Evolutionary conservation across 306 rosid species (phyloP).

Genomic region (Trifolium pratense): DNA sequence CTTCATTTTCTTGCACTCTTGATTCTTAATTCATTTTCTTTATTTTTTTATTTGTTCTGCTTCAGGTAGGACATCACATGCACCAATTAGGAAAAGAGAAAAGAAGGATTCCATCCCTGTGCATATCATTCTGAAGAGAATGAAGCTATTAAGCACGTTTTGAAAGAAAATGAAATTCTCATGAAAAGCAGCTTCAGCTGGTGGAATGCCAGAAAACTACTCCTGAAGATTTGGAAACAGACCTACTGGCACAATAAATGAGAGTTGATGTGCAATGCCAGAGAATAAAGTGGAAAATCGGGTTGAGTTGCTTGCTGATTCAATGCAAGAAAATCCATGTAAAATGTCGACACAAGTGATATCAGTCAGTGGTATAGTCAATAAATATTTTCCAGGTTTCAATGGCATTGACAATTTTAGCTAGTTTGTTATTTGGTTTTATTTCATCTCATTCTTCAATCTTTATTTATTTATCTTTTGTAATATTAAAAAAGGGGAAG

Average conservation of each 20-base stretch:
- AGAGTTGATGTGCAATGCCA: constrained; percentile 25
- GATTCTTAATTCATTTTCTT: background rate
- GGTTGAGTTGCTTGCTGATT: constrained; percentile 39
- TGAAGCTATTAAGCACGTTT: constrained; percentile 23
- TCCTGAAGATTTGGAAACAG: constrained; percentile 33
- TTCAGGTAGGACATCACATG: constrained; percentile 33
- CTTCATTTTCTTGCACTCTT: constrained; percentile 5
- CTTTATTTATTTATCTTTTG: constrained; percentile 20
- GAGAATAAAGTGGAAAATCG: constrained; percentile 40
- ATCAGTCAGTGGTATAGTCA: constrained; percentile 67
- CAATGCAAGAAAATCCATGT: constrained; percentile 47
- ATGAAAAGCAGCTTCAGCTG: constrained; percentile 21
- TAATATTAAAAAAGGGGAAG: constrained; percentile 54
- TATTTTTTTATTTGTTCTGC: background rate
- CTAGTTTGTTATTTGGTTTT: constrained; percentile 37
- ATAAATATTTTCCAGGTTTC: constrained; percentile 54
- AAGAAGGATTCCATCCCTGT: constrained; percentile 28
- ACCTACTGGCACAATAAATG: background rate
- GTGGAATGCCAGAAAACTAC: constrained; percentile 30
- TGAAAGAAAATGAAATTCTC: constrained; percentile 34
- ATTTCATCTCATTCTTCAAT: constrained; percentile 23
- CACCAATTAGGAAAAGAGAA: constrained; percentile 34
- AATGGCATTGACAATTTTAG: constrained; percentile 42
- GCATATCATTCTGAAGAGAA: constrained; percentile 35
- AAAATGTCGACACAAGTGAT: constrained; percentile 62